Evolutionary conservation across 129 eudicot genomes (phyloP), one percentile per base, ranked within the genome.

Genomic region (Lactuca saligna): DNA sequence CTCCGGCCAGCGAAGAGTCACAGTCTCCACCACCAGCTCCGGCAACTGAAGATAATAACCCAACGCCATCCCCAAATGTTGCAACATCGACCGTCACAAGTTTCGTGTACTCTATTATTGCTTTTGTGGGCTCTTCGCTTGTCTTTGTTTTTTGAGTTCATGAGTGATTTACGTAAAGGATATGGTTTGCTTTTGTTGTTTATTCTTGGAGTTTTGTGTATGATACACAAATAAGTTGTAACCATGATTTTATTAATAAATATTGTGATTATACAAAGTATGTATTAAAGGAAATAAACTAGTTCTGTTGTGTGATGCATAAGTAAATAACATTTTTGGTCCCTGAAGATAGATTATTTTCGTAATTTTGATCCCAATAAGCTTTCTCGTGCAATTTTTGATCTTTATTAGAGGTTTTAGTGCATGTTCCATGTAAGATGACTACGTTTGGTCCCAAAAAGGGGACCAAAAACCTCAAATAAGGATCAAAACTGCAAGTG

Each of bases 21-120:
- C 94, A 79, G 0, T 29, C 89, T 65, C 86, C 95, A 8, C 85
- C 89, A 11, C 90, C 90, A 0, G 74, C 85, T n/a, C 77, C 84
- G 3, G 71, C 77, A 33, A 76, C 80, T 0, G 55, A 78, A 42
- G 74, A 79, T 68, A 82, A 81, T 69, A 64, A 80, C 33, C 55
- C 81, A 12, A 65, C 75, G 6, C 86, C 86, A 34, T 76, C 82
- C 9, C 78, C 73, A 33, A 88, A 72, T 68, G 81, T 35, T 29
- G 88, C 84, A 6, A 56, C 82, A 32, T 75, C 82, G 12, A 38
- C 48, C 51, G 63, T 39, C 53, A 20, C 57, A 20, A 72, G 82
- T 48, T 79, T 71, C 17, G 3, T 82, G 39, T 83, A 81, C 63
- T 68, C 80, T 4, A 3, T 63, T 10, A 82, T 78, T 41, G 88